phyloP scores from a whole-genome alignment of 495 filamentous ascomycete genomes.

The Durotheca rogersii region DNA sequence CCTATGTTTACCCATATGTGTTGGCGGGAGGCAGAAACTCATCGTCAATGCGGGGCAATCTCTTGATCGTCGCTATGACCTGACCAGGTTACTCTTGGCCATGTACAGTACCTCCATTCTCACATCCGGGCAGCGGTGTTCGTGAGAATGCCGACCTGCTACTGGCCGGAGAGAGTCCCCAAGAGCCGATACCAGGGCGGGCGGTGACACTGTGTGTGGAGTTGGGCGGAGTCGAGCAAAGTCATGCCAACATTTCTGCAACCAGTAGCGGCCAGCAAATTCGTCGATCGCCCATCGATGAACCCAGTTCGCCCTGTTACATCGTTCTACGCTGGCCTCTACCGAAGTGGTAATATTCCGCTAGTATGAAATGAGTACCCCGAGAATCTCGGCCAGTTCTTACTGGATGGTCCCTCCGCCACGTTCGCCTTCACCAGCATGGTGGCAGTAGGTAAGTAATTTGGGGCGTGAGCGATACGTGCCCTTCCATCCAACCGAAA shows the following conservation, averaged over 20 bases:
- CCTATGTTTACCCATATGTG: no score
- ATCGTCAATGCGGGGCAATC: slow-evolving; percentile 25
- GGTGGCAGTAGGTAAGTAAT: no score
- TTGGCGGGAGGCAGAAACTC: no score
- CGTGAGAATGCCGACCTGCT: slow-evolving; percentile 12
- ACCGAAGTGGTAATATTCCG: slow-evolving; percentile 26
- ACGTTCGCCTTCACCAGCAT: no score
- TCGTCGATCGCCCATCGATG: slow-evolving; percentile 23
- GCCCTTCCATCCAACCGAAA: neutral
- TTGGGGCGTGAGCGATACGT: no score
- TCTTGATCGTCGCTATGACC: slow-evolving; percentile 25
- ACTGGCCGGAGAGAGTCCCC: slow-evolving; percentile 18
- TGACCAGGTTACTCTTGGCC: slow-evolving; percentile 17
- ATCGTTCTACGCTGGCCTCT: slow-evolving; percentile 15
- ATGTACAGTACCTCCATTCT: slow-evolving; percentile 21
- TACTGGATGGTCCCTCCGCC: neutral
- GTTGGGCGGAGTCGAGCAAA: slow-evolving; percentile 29
- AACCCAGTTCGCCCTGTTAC: slow-evolving; percentile 16
- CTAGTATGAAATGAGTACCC: slow-evolving; percentile 6
- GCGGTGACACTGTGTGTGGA: slow-evolving; percentile 22
- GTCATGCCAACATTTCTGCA: slow-evolving; percentile 30
- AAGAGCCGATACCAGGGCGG: slow-evolving; percentile 25
- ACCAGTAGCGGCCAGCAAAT: slow-evolving; percentile 26
- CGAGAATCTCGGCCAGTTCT: slow-evolving; percentile 9
- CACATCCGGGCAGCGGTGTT: slow-evolving; percentile 11